Base-by-base conservation (phyloP, 495 filamentous ascomycete species). In the Penicillium pulvis region DNA sequence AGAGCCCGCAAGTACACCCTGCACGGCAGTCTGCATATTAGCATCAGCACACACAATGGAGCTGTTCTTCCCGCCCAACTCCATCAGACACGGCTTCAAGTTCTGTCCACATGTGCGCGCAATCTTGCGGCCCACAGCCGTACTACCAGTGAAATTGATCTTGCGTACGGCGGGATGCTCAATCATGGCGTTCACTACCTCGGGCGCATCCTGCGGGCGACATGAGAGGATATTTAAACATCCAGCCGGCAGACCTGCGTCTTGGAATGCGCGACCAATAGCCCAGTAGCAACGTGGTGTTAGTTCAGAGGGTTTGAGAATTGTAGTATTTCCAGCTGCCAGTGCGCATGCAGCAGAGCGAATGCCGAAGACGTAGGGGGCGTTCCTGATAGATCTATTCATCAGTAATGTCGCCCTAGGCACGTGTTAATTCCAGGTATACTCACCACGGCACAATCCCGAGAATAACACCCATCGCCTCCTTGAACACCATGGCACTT, bases 391-490 rank as follows among this genome's bases (percentile, higher is more conserved):
- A 23, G 20, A 10, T 36, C 10, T n/a, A 17, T 10, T 19, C 36
- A 44, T 48, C 23, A 26, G 23, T 47, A 47, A 26, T 24, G 10
- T 24, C 24, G 16, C 16, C 4, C 14, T 4, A 16, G 12, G 14
- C 14, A 41, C 31, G 1, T 28, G 28, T 28, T 35, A 6, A 11
- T 24, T 41, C 14, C 11, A 9, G 8, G 16, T 14, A 24, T 33
- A 65, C 72, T 55, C 75, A 91, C 90, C 92, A 96, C 20, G 92
- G 91, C 10, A 91, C 90, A 71, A 95, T 88, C 11, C 85, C 88
- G 20, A 96, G 73, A 20, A 92, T 77, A 19, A 94, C 91, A 24
- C 92, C 92, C 71, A 85, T 91, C 6, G 92, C 87, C 69, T 95
- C 92, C 60, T 87, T 90, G 41, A 83, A 77, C 6, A 95, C 74